Base-by-base conservation (phyloP, 1,284 basidiomycete species). In the Golubevia sp. region DNA sequence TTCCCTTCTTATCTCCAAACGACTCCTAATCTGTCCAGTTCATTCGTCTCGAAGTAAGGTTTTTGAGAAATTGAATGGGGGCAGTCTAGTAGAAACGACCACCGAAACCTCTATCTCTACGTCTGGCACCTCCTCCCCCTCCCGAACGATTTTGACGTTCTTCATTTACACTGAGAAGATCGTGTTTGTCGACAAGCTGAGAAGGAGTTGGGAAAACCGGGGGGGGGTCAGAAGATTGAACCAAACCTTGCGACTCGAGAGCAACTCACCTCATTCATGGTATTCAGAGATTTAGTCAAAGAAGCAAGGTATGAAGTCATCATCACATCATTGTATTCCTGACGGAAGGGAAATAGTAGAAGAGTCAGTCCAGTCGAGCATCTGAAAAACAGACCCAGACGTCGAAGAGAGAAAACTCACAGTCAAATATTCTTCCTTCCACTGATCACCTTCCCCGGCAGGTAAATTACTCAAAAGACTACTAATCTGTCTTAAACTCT, bases 241-340 rank as follows among this genome's bases (percentile, higher is more conserved):
- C 64, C 50, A 1, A 21, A 11, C 25, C 4, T 25, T 20, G 15
- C 21, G 21, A 21, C 13, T 34, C 27, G 4, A 8, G 51, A 11
- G 18, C 49, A 62, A 62, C 92, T 78, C 77, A 97, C 95, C 77
- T 97, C 92, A 81, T 95, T 96, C 61, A 97, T 85, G 2, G 90
- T 88, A 70, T 91, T 91, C 5, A 96, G 88, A 48, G 92, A 91
- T 83, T 93, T 94, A 0, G 94, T 98, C 68, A 98, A 85, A 7
- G 90, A 89, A 0, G 93, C 91, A 18, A 99, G 87, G 84, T 94
- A 93, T 7, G 91, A 90, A 0, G 93, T 97, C 24, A 99, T 86
- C 68, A 97, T 92, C 7, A 95, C 93, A 81, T 99, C 95, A 80
- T 92, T 91, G 84, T 95, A 93, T 88, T 99, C 96, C 93, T 96